Conservation (phyloP, 1,284 basidiomycete genomes). For the Malassezia vespertilionis region DNA sequence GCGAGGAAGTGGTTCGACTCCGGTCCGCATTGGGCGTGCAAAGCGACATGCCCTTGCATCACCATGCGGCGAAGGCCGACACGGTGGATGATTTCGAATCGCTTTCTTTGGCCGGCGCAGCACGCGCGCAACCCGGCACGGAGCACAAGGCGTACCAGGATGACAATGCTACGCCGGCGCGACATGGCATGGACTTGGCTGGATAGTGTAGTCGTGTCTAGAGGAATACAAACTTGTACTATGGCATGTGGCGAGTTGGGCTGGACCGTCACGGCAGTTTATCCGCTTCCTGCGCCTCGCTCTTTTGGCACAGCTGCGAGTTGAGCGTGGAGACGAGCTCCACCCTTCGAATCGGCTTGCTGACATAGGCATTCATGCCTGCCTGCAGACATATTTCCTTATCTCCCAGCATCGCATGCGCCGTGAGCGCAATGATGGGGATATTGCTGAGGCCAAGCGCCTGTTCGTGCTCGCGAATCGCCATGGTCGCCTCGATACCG, state of each 20-base stretch:
- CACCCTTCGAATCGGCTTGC: conserved; percentile 39
- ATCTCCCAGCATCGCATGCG: conserved; percentile 57
- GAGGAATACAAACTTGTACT: no score
- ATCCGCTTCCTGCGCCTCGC: neutral
- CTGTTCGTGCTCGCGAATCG: conserved; percentile 62
- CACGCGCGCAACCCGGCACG: no score
- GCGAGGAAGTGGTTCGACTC: conserved; percentile 61
- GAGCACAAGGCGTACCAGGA: no score
- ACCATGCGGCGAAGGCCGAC: neutral
- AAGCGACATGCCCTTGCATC: neutral
- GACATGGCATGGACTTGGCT: no score
- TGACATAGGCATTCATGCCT: conserved; percentile 42
- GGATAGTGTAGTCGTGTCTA: no score
- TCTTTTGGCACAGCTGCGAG: conserved; percentile 28
- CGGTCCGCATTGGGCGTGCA: conserved; percentile 42
- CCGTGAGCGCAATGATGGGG: conserved; percentile 90
- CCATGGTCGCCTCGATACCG: conserved; percentile 57
- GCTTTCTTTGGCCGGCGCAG: no score
- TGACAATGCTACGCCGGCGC: no score
- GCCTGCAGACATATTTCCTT: conserved; percentile 44
- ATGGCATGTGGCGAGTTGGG: no score
- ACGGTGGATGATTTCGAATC: neutral
- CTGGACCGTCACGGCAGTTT: no score
- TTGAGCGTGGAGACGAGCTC: conserved; percentile 40
- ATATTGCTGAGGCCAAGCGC: conserved; percentile 62